phyloP scores from a whole-genome alignment of 2,329 filamentous ascomycete species.

The Microsporum audouinii region DNA sequence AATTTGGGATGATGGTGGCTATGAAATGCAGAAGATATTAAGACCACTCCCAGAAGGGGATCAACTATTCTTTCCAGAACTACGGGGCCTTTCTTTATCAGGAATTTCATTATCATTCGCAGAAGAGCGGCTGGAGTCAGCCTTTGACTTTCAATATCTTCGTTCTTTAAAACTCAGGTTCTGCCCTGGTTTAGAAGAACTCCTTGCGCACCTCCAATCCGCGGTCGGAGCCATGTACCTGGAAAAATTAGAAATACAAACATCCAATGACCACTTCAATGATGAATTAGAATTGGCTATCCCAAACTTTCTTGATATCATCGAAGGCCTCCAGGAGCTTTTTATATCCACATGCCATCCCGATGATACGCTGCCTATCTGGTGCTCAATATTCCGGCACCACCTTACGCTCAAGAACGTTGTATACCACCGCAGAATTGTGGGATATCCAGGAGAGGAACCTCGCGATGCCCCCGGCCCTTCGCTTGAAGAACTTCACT shows the following conservation, averaged over 20 bases:
- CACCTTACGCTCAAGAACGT: conserved; percentile 5
- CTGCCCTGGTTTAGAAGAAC: too few species aligned
- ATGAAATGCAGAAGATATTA: too few species aligned
- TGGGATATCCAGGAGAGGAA: not conserved
- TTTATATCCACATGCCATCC: conserved; percentile 1
- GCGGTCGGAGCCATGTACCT: not conserved
- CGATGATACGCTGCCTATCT: not conserved
- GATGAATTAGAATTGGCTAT: not conserved
- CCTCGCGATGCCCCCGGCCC: not conserved
- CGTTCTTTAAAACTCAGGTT: too few species aligned
- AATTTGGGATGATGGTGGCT: too few species aligned
- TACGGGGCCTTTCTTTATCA: too few species aligned
- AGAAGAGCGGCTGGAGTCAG: too few species aligned
- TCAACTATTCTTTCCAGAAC: too few species aligned
- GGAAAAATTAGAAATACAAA: not conserved
- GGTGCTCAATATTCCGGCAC: conserved; percentile 4
- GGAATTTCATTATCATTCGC: too few species aligned
- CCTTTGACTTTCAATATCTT: too few species aligned
- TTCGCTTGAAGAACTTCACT: not conserved
- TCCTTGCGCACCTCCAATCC: not conserved
- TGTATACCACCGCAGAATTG: conserved; percentile 5
- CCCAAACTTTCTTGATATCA: not conserved
- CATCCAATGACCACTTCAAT: not conserved
- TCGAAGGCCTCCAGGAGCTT: conserved; percentile 4
- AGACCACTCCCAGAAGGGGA: too few species aligned